Percentiles rank a stretch among this genome's conserved stretches.
Evolutionary conservation across 805 yeast genomes (phyloP).

Genomic region (Candida insectorum): DNA sequence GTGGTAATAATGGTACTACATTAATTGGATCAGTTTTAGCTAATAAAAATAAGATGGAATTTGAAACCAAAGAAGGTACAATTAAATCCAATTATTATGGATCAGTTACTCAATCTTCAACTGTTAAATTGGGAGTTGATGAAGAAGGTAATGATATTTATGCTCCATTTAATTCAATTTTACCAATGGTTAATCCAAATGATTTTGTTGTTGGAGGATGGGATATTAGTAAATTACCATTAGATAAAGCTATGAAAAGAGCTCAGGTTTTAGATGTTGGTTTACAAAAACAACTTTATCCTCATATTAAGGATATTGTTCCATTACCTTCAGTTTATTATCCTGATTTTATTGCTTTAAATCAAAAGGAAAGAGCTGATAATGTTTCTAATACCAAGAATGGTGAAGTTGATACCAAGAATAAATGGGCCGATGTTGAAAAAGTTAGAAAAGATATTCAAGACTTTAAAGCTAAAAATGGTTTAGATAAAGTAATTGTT

Average conservation of each 20-base stretch:
- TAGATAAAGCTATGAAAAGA: conserved; percentile 77
- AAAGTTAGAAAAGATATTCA: conserved; percentile 78
- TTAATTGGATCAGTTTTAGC: conserved; percentile 82
- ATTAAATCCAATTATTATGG: conserved; percentile 83
- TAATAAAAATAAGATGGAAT: conserved; percentile 72
- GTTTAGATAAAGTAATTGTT: conserved; percentile 82
- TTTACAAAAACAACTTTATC: conserved; percentile 71
- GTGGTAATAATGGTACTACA: conserved; percentile 96
- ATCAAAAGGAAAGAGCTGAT: conserved; percentile 89
- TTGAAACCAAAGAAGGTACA: conserved; percentile 79
- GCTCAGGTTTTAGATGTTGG: conserved; percentile 84
- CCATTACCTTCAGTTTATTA: conserved; percentile 89
- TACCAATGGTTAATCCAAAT: conserved; percentile 87
- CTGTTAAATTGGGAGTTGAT: conserved; percentile 87
- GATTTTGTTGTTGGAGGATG: conserved; percentile 91
- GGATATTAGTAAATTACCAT: conserved; percentile 78
- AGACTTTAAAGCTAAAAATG: conserved; percentile 67
- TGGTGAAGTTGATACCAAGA: conserved; percentile 50
- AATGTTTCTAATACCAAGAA: conserved; percentile 64
- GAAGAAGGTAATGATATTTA: conserved; percentile 76
- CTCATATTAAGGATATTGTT: conserved; percentile 54
- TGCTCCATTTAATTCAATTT: conserved; percentile 85
- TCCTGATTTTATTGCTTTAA: conserved; percentile 95
- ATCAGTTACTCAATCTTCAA: conserved; percentile 90
- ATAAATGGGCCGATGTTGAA: conserved; percentile 90